A percentile compares a stretch with the other conserved stretches of the same genome.
Conservation (phyloP, 2,329 filamentous ascomycete species). For the Magnaporthiopsis rhizophila region DNA sequence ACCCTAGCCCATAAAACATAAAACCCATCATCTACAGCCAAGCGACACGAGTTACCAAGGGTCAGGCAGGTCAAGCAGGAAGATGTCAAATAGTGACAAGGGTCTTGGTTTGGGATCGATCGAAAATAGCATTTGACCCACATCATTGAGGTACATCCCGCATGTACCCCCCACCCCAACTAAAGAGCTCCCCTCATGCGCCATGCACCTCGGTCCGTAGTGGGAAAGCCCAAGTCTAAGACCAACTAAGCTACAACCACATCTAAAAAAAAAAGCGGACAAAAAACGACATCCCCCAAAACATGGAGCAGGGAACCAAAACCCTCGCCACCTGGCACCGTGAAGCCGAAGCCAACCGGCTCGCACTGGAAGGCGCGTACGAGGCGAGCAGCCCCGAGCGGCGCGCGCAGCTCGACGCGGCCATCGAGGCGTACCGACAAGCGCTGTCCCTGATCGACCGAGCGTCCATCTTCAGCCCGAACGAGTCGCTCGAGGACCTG, state of each 20-base stretch:
- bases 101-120: no score
- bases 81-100: no score
- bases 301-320: conserved; percentile 23
- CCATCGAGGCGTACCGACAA: conserved; percentile 65
- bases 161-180: not conserved
- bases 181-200: not conserved
- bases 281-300: not conserved
- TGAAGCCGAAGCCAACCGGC: conserved; percentile 42
- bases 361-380: conserved; percentile 52
- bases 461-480: conserved; percentile 79
- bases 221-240: not conserved
- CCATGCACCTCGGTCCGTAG: no score
- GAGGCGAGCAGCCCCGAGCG: conserved; percentile 59
- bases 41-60: no score
- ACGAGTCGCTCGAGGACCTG: conserved; percentile 83
- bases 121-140: not conserved
- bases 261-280: not conserved
- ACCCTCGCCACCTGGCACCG: conserved; percentile 26
- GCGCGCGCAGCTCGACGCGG: conserved; percentile 56
- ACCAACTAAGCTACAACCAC: not conserved
- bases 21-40: no score
- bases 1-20: no score
- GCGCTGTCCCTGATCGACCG: conserved; percentile 61
- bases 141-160: not conserved
- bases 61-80: no score